These are phyloP conservation scores for Leptomonas pyrrhocoris DNA, from an alignment of 208 protist genomes.

Conservation along the genomic window DNA sequence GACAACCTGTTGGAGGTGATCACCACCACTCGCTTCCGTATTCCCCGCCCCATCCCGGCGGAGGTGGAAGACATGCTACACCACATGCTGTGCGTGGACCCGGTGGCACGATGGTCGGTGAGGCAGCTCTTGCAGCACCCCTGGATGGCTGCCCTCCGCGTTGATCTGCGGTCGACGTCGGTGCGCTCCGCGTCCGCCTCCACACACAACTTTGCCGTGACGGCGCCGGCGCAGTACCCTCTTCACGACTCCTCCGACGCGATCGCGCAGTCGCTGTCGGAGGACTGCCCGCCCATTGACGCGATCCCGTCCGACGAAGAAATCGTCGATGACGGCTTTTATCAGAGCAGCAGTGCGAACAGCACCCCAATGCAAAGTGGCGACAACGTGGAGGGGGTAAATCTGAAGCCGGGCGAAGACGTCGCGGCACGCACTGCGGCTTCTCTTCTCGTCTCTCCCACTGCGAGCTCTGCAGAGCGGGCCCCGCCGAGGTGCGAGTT, in stretches of 20 bases:
- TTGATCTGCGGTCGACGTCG: conserved; percentile 16
- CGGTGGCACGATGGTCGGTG: conserved; percentile 75
- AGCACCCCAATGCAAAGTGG: not conserved
- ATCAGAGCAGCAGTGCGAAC: conserved; percentile 16
- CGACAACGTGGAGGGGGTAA: not conserved
- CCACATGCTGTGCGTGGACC: conserved; percentile 78
- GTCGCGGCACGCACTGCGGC: not conserved
- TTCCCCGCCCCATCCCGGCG: conserved; percentile 59
- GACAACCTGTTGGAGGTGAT: conserved; percentile 74
- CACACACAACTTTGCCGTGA: not conserved
- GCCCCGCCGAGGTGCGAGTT: conserved; percentile 17
- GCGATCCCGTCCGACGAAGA: conserved; percentile 33
- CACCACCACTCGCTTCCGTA: conserved; percentile 44
- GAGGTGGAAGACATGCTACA: conserved; percentile 59
- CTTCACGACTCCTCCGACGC: not conserved
- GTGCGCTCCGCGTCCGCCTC: not conserved
- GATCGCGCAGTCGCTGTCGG: conserved; percentile 13
- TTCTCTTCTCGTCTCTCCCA: not conserved
- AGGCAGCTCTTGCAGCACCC: conserved; percentile 76
- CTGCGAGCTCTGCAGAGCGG: not conserved
- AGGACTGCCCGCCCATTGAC: conserved; percentile 25
- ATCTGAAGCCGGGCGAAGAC: not conserved
- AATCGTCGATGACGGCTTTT: conserved; percentile 37
- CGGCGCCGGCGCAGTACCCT: not conserved
- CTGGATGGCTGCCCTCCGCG: conserved; percentile 46